Evolutionary conservation across 1,139 yeast genomes (phyloP), one percentile per base, ranked within the genome.

Genomic region (Candida sp.): DNA sequence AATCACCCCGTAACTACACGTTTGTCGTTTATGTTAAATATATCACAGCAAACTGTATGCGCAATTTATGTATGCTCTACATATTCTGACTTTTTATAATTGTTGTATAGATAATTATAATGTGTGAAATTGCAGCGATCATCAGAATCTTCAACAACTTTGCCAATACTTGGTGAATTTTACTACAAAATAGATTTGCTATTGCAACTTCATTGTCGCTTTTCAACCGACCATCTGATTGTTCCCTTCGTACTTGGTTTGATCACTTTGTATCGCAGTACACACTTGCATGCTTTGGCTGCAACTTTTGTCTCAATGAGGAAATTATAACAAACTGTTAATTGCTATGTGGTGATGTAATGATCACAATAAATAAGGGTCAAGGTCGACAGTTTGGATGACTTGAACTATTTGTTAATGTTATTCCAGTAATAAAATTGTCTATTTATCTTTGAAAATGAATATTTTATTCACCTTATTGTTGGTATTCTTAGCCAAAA

Each of bases 181-280:
- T 15, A 15, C 19, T 15, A 15, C 19, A 15, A 15, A 15, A 15
- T 5, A 93, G 89, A 1, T 86, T 78, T 58, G 70, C 84, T 36
- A 63, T 85, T 62, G 95, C 93, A 37, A 83, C 93, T 2, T 84
- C 93, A 0, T 83, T 93, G 8, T 74, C 93, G 1, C 68, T 89
- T 45, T 89, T 88, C 68, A 87, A 87, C 63, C 81, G 81, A 57
- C 19, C 19, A 15, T 15, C 19, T 15, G 19, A 15, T 15, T 15
- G 19, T 15, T 15, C 19, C 19, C 19, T 15, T 15, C 19, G 19
- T 15, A 15, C 19, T 15, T 15, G 3, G 19, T 15, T 25, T 11
- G 29, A 25, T 25, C 29, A 2, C 29, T 7, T 25, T 25, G 11
- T 11, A 32, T 32, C 19, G 19, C 19, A 6, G 19, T 12, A n/a